Evolutionary conservation across 2,329 filamentous ascomycete genomes (phyloP).

Genomic region (Rhynchosporium graminicola): DNA sequence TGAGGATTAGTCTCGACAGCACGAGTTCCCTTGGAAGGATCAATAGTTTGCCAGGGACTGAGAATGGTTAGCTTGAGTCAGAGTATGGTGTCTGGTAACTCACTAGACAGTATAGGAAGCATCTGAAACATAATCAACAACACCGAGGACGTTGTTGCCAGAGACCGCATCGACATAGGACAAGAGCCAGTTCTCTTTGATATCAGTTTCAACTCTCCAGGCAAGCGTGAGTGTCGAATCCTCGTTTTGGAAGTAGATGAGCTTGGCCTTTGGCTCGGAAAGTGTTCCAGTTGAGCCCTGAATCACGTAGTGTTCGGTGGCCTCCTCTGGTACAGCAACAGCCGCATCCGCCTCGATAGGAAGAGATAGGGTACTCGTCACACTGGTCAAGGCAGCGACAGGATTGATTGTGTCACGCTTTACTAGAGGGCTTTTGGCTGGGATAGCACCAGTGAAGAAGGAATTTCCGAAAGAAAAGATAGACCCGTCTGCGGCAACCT

Average conservation of each 20-base stretch:
- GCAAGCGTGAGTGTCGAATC: slow-evolving; percentile 49
- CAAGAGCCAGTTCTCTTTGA: slow-evolving; percentile 58
- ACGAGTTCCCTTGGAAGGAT: slow-evolving; percentile 53
- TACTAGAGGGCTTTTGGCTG: slow-evolving; percentile 43
- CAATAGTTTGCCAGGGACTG: slow-evolving; percentile 55
- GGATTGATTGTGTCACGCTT: slow-evolving; percentile 49
- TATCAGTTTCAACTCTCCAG: slow-evolving; percentile 61
- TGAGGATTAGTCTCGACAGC: slow-evolving; percentile 51
- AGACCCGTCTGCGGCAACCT: slow-evolving; percentile 54
- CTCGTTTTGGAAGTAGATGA: slow-evolving; percentile 55
- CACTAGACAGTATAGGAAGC: slow-evolving; percentile 57
- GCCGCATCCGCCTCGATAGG: slow-evolving; percentile 19
- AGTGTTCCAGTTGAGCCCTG: slow-evolving; percentile 51
- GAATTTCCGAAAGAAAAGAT: slow-evolving; percentile 60
- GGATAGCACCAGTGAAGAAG: slow-evolving; percentile 48
- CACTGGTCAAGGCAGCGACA: slow-evolving; percentile 44
- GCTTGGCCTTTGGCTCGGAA: slow-evolving; percentile 54
- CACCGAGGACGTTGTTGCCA: slow-evolving; percentile 51
- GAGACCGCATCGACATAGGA: slow-evolving; percentile 53
- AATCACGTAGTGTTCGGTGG: slow-evolving; percentile 39
- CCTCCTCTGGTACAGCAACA: slow-evolving; percentile 21
- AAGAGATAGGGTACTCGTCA: slow-evolving; percentile 22
- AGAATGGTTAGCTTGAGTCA: slow-evolving; percentile 13
- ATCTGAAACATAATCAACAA: slow-evolving; percentile 59
- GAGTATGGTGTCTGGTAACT: slow-evolving; percentile 25